Percentiles rank a stretch among this genome's conserved stretches.
Evolutionary conservation across 441 rosid species (phyloP).

Genomic region (Arabidopsis lyrata): DNA sequence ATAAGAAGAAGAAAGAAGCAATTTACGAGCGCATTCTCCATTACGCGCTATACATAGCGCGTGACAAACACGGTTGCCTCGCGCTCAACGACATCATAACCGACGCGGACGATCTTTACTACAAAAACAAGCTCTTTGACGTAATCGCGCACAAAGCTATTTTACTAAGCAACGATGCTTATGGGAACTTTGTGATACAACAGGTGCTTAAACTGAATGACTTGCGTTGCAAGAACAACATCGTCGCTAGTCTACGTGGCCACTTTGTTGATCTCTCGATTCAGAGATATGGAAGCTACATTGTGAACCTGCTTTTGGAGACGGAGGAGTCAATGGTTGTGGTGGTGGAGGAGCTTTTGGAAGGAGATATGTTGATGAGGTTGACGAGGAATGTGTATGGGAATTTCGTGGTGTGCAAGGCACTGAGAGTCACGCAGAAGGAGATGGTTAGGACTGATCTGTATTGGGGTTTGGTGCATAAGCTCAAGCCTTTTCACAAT

Average conservation of each 20-base stretch:
- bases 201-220: neutral
- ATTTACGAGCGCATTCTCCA: slow-evolving; percentile 1
- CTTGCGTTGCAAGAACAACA: neutral
- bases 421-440: neutral
- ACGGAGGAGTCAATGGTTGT: neutral
- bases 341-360: neutral
- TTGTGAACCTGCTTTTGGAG: neutral
- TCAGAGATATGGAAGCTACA: neutral
- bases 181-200: neutral
- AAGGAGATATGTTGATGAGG: neutral
- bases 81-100: neutral
- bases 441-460: neutral
- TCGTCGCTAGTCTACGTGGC: neutral
- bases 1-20: neutral
- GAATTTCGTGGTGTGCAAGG: neutral
- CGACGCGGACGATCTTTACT: neutral
- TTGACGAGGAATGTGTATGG: neutral
- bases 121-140: neutral
- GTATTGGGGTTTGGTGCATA: slow-evolving; percentile 1
- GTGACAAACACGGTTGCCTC: neutral
- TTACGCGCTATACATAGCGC: neutral
- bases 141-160: neutral
- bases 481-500: neutral
- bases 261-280: neutral
- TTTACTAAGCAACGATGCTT: neutral